These are phyloP conservation scores for Leccinum subgranulosum DNA, from an alignment of 768 basidiomycete genomes.

Conservation along the genomic window DNA sequence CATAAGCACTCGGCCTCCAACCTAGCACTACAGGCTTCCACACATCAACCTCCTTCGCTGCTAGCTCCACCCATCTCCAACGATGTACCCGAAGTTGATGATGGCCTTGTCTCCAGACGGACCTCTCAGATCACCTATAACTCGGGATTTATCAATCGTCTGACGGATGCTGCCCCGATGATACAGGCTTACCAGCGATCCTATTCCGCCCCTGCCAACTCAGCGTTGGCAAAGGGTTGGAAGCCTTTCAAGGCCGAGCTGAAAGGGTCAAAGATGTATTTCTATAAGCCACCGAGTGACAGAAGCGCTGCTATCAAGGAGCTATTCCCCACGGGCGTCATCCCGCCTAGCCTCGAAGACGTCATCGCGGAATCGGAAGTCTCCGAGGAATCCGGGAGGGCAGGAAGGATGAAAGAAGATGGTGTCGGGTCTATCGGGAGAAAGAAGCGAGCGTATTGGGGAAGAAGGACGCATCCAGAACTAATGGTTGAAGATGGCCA, in stretches of 20 bases:
- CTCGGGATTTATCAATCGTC: conserved; percentile 73
- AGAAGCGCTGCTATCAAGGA: conserved; percentile 61
- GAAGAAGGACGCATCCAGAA: conserved; percentile 70
- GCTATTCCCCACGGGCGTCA: conserved; percentile 66
- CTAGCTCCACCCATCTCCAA: conserved; percentile 50
- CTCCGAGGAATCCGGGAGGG: conserved; percentile 25
- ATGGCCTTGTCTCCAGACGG: conserved; percentile 45
- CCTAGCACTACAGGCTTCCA: conserved; percentile 5
- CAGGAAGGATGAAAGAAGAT: conserved; percentile 36
- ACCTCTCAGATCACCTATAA: conserved; percentile 78
- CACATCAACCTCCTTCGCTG: conserved; percentile 39
- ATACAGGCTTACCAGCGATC: conserved; percentile 28
- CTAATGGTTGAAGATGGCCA: conserved; percentile 40
- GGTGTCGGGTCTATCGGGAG: conserved; percentile 30
- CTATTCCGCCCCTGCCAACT: conserved; percentile 32
- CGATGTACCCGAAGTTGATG: conserved; percentile 37
- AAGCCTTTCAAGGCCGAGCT: conserved; percentile 83
- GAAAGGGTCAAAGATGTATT: conserved; percentile 80
- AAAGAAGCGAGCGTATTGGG: conserved; percentile 76
- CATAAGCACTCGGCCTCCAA: conserved; percentile 26
- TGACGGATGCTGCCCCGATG: conserved; percentile 48
- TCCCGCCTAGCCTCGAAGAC: conserved; percentile 53
- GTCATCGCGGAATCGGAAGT: conserved; percentile 25
- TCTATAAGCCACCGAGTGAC: conserved; percentile 82
- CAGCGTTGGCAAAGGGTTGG: conserved; percentile 66